Percentiles rank a stretch among this genome's conserved stretches.
phyloP scores from a whole-genome alignment of 73 alveolate species.

The Paramecium biaurelia region DNA sequence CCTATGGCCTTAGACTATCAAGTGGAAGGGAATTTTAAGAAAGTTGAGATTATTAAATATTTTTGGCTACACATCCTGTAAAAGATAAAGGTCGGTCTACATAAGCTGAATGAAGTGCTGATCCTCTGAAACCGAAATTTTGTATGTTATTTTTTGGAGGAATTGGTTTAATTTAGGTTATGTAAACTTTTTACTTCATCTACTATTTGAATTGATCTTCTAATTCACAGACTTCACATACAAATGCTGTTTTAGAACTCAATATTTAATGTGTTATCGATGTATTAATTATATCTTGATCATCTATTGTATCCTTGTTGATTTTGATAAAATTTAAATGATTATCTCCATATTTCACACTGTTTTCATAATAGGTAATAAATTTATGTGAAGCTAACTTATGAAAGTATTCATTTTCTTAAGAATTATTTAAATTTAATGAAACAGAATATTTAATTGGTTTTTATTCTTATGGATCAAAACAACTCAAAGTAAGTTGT shows the following conservation, averaged over 20 bases:
- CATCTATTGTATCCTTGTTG: background rate
- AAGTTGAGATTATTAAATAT: too few relatives aligned
- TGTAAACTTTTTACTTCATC: background rate
- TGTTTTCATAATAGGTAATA: background rate
- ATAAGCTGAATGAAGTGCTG: too few relatives aligned
- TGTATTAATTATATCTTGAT: background rate
- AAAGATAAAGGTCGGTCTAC: too few relatives aligned
- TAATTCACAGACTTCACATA: slow-evolving; percentile 24
- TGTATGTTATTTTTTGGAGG: too few relatives aligned
- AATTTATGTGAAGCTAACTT: background rate
- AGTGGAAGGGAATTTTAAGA: too few relatives aligned
- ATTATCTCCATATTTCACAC: background rate
- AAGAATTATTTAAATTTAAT: background rate
- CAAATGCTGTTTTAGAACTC: background rate
- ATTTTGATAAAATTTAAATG: background rate
- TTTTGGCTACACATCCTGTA: too few relatives aligned
- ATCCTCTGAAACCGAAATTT: too few relatives aligned
- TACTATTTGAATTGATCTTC: background rate
- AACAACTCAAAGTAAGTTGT: background rate
- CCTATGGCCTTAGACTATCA: too few relatives aligned
- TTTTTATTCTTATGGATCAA: slow-evolving; percentile 5
- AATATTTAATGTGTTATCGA: background rate
- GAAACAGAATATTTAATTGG: background rate
- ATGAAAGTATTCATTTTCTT: slow-evolving; percentile 22
- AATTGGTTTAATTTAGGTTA: background rate